These are phyloP conservation scores for Terfezia boudieri DNA, from an alignment of 495 filamentous ascomycete species.

Conservation along the genomic window DNA sequence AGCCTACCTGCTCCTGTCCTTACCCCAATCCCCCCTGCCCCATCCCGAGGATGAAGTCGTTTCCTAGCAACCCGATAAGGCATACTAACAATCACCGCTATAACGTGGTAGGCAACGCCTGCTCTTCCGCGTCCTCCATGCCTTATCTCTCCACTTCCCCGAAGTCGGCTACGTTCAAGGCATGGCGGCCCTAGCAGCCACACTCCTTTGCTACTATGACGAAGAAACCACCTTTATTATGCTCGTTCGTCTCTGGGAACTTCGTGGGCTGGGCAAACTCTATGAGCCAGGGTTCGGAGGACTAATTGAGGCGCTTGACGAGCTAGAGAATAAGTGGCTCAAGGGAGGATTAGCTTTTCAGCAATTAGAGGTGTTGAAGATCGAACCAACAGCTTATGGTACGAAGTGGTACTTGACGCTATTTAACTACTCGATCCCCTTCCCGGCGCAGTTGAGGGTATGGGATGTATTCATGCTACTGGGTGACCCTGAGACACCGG, in stretches of 20 bases:
- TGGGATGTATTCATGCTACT: slow-evolving; percentile 99
- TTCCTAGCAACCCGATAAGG: too few species aligned
- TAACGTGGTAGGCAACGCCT: slow-evolving; percentile 36
- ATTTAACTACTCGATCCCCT: slow-evolving; percentile 94
- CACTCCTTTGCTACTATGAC: slow-evolving; percentile 87
- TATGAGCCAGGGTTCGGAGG: slow-evolving; percentile 71
- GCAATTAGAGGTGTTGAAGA: slow-evolving; percentile 47
- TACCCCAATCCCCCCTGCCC: too few species aligned
- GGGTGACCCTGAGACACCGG: slow-evolving; percentile 32
- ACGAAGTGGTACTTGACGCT: slow-evolving; percentile 95
- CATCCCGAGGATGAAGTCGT: too few species aligned
- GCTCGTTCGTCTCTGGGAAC: slow-evolving; percentile 76
- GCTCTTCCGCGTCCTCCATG: slow-evolving; percentile 79
- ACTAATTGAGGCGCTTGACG: slow-evolving; percentile 65
- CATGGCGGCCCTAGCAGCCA: slow-evolving; percentile 86
- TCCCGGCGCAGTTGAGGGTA: slow-evolving; percentile 86
- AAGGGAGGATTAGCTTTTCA: slow-evolving; percentile 45
- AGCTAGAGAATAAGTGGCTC: slow-evolving; percentile 78
- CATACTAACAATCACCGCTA: too few species aligned
- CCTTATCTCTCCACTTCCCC: slow-evolving; percentile 75
- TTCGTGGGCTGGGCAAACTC: slow-evolving; percentile 63
- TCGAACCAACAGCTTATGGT: slow-evolving; percentile 77
- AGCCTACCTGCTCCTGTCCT: too few species aligned
- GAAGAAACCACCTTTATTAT: slow-evolving; percentile 89
- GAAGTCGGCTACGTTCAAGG: slow-evolving; percentile 92